Base-by-base conservation (phyloP, 805 yeast species). In the Yamadazyma ubonensis region DNA sequence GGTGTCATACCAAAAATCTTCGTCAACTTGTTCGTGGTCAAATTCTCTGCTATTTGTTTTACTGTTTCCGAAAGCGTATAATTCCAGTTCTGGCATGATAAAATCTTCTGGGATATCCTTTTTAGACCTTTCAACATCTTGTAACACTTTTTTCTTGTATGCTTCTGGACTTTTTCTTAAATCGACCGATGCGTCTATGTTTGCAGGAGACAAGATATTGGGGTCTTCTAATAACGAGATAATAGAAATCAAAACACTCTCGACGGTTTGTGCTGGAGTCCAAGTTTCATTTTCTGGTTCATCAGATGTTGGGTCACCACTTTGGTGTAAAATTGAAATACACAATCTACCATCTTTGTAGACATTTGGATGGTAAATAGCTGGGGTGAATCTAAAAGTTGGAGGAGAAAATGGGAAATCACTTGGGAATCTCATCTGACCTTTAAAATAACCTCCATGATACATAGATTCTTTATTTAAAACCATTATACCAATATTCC, bases 331-430 rank as follows among this genome's bases (percentile, higher is more conserved):
- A 48, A 91, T 91, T 38, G 96, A 87, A 45, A 90, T 89, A 71
- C 98, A 91, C 33, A 93, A 73, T 50, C 95, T 70, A 12, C 98
- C 98, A 63, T 90, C 96, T 45, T 87, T 77, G 65, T 91, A 91
- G 40, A 91, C 95, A 60, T 91, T 91, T 18, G 98, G 98, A 57
- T 91, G 98, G 66, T 81, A 90, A 51, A 91, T 86, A 30, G 96
- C 83, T 10, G 97, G 96, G 6, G 91, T 83, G 71, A 91, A 91
- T 52, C 95, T 73, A 68, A 89, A 91, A 26, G 84, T 79, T 30
- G 98, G 99, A 20, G 99, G 99, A 16, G 86, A 71, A 58, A 78
- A 91, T 3, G 98, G 99, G 65, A 83, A 91, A 61, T 89, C 96
- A 16, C 71, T 65, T 5, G 98, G 98, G 65, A 91, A 91, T 51